Evolutionary conservation across 805 yeast species (phyloP), one percentile per base, ranked within the genome.

Genomic region (Metschnikowia lachancei): DNA sequence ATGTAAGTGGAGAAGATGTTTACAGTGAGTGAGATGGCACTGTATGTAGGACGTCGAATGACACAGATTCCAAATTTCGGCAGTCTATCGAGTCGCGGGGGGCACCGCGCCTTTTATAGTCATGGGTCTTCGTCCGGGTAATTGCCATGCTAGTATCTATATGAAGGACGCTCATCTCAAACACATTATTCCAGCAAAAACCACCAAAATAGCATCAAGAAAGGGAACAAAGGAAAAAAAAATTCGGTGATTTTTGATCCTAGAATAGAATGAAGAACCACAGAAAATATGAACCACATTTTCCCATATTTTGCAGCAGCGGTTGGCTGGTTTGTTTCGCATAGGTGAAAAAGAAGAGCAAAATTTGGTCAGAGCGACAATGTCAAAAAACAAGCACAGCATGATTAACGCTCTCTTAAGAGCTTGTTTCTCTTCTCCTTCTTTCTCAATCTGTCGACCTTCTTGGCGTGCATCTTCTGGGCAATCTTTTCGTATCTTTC

Each of bases 341-440:
- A n/a, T n/a, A n/a, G n/a, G 32, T 6, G 4, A 14, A 11, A 32
- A 12, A 4, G 17, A 16, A 19, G 30, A 22, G 2, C 30, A 14
- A 4, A 29, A 22, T 20, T 17, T 18, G 26, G 18, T 19, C 3
- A 19, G 9, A 19, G 26, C 12, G 7, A 18, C 16, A 3, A 18
- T 9, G n/a, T 11, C 24, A 7, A 18, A 19, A 8, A 4, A 8
- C 7, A 19, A 18, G 14, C 5, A 19, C 35, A 17, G 3, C 19
- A n/a, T 3, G 20, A 32, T 35, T 63, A 86, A 66, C 97, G 96
- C 62, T 91, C 98, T 64, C 84, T 89, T 64, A 91, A 81, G 60
- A 90, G 73, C 71, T 92, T 92, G 72, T 91, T 92, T 70, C 98
- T 83, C 85, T 92, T 92, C 64, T 92, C 99, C 62, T 85, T 83